Percentiles rank a stretch among this genome's conserved stretches.
These are phyloP conservation scores for Solanum corneliomulleri DNA, from an alignment of 257 asterid species.

Conservation along the genomic window DNA sequence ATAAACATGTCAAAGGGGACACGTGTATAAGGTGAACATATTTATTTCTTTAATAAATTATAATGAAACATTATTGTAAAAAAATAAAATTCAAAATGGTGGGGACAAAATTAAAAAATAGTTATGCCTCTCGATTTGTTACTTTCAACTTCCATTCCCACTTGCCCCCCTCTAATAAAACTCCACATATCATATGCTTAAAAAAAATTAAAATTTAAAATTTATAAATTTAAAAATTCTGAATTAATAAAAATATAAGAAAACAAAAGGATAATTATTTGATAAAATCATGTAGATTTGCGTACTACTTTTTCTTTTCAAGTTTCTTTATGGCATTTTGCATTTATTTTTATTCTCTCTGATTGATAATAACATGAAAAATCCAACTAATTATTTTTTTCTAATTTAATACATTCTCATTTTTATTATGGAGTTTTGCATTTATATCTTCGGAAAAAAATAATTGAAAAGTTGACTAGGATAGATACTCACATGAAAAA, in stretches of 20 bases:
- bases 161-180: not conserved
- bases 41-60: not conserved
- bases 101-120: not conserved
- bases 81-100: not conserved
- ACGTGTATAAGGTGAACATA: conserved; percentile 9
- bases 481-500: not conserved
- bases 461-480: too few species aligned
- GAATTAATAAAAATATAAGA: not conserved
- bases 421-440: not conserved
- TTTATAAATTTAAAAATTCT: not conserved
- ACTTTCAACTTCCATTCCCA: conserved; percentile 8
- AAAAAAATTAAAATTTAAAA: not conserved
- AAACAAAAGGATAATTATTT: not conserved
- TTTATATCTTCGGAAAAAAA: not conserved
- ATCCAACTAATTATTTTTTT: not conserved
- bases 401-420: not conserved
- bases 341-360: not conserved
- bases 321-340: not conserved
- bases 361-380: not conserved
- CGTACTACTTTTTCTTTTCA: conserved; percentile 13
- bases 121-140: not conserved
- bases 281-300: conserved; percentile 7
- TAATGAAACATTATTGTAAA: not conserved
- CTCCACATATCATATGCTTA: not conserved
- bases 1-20: conserved; percentile 9